Evolutionary conservation across 768 basidiomycete genomes (phyloP), one percentile per base, ranked within the genome.

Genomic region (Favolaschia claudopus): DNA sequence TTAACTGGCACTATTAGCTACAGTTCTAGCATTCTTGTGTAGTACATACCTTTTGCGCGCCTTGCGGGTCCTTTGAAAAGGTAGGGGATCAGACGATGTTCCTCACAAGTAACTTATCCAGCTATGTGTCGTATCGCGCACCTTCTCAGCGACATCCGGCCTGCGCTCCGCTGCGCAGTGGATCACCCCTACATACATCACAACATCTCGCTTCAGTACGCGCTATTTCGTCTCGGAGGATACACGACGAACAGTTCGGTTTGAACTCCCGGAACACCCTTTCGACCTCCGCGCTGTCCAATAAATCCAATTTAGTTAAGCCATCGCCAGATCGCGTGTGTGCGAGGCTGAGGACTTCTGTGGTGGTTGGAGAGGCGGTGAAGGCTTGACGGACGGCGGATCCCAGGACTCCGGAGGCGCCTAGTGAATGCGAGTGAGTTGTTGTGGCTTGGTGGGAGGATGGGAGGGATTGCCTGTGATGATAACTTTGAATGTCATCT

Each of bases 141-240:
- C 95, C 78, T 90, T 91, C 72, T 96, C 93, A 54, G 94, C 95
- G 13, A 93, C 91, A 69, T 98, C 95, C 5, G 96, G 95, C 39
- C 95, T 79, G 60, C 96, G 77, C 75, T 99, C 96, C 2, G 96
- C 96, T 14, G 96, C 96, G 68, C 95, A 97, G 69, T 99, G 96
- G 15, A 99, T 87, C 34, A 98, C 86, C 87, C 90, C 89, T 91
- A 69, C 66, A 48, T 8, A 36, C 28, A 28, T 44, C 36, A 19
- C 31, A 54, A 32, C n/a, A n/a, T n/a, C n/a, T n/a, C 43, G 39
- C 15, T 20, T 37, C 10, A 28, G 63, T 67, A 46, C 58, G 42
- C 46, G 29, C n/a, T 17, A 36, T n/a, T n/a, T n/a, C 48, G 43
- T 37, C 37, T 5, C 38, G 28, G 14, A 8, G 43, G 22, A 40